These are phyloP conservation scores for Raphanus raphanistrum DNA, from an alignment of 345 rosid genomes.

Conservation along the genomic window DNA sequence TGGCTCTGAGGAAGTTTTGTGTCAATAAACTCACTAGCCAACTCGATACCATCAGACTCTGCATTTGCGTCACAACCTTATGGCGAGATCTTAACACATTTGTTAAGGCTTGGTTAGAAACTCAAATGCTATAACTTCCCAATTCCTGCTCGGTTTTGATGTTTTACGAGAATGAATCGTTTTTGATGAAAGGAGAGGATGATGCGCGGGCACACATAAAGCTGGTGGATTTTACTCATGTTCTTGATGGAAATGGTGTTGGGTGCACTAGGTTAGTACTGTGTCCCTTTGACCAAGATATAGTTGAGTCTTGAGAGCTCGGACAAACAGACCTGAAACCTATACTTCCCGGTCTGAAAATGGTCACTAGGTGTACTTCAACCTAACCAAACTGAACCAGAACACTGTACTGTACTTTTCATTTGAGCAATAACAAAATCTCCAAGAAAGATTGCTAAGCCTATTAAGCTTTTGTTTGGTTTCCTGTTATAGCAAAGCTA, in stretches of 20 bases:
- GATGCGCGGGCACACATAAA: too few species aligned
- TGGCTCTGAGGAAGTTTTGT: too few species aligned
- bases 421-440: not conserved
- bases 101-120: conserved; percentile 91
- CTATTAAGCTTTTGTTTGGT: conserved; percentile 13
- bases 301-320: conserved; percentile 49
- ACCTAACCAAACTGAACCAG: conserved; percentile 5
- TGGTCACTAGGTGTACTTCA: not conserved
- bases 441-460: not conserved
- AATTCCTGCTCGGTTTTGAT: conserved; percentile 77
- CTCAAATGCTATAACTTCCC: conserved; percentile 74
- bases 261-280: too few species aligned
- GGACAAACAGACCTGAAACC: conserved; percentile 39
- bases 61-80: conserved; percentile 55
- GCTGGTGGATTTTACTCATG: conserved; percentile 46
- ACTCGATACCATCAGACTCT: conserved; percentile 56
- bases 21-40: conserved; percentile 33
- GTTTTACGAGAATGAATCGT: conserved; percentile 49
- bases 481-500: conserved; percentile 28
- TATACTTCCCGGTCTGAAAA: conserved; percentile 15
- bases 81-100: conserved; percentile 79
- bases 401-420: conserved; percentile 6
- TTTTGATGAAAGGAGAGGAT: too few species aligned
- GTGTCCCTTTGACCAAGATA: conserved; percentile 37
- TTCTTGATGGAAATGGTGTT: conserved; percentile 59